A percentile compares a stretch with the other conserved stretches of the same genome.
Conservation (phyloP, 176 grass and related monocot genomes). For the Elaeis guineensis region DNA sequence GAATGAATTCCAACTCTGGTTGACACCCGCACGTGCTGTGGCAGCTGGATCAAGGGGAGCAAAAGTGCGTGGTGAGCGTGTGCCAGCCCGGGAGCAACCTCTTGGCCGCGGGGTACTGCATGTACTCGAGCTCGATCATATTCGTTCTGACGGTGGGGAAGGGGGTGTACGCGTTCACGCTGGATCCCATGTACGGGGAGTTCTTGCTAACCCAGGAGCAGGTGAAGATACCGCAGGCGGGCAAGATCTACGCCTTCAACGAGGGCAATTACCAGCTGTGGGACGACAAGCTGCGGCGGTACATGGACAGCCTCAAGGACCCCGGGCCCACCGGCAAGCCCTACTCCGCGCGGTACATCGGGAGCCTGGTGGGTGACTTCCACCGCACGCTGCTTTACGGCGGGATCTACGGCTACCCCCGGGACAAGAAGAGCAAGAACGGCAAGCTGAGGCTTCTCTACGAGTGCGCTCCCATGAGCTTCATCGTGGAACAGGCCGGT, state of each 20-base stretch:
- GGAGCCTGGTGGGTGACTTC: conserved; percentile 98
- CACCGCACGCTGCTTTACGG: conserved; percentile 94
- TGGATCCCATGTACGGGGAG: conserved; percentile 98
- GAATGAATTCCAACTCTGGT: too few species aligned
- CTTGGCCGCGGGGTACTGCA: conserved; percentile 90
- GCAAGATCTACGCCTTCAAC: conserved; percentile 94
- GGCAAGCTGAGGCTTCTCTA: conserved; percentile 96
- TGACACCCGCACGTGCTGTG: neutral
- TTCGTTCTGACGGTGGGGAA: conserved; percentile 90
- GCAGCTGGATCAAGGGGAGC: conserved; percentile 59
- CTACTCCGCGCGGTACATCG: conserved; percentile 96
- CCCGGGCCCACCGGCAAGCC: conserved; percentile 74
- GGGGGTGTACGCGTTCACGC: conserved; percentile 90
- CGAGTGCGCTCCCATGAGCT: conserved; percentile 99
- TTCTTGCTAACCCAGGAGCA: conserved; percentile 95
- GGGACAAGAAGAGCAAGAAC: conserved; percentile 93
- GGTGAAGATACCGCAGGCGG: conserved; percentile 72
- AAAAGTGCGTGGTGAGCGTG: conserved; percentile 93
- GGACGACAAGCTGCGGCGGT: conserved; percentile 88
- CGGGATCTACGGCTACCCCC: conserved; percentile 95
- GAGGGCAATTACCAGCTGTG: conserved; percentile 95
- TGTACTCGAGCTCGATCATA: conserved; percentile 99
- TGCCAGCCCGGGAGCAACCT: conserved; percentile 96
- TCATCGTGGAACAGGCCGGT: conserved; percentile 94
- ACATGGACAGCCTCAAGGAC: conserved; percentile 99